These are phyloP conservation scores for Isochrysis galbana DNA, from an alignment of 78 protist species.

Conservation along the genomic window DNA sequence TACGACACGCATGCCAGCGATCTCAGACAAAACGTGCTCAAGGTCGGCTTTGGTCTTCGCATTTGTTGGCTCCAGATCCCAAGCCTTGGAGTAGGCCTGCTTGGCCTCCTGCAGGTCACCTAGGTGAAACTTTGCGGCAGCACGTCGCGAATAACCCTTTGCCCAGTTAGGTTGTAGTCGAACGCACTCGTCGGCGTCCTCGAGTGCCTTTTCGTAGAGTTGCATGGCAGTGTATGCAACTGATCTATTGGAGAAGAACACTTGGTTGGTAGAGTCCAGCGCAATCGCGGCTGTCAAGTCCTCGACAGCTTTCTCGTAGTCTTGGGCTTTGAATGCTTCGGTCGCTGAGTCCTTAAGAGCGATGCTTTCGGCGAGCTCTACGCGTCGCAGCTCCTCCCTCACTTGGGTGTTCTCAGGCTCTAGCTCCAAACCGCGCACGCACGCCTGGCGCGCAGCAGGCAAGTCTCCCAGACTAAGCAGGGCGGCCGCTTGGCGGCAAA, in stretches of 20 bases:
- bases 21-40: conserved; percentile 15
- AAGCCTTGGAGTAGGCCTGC: background rate
- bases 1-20: conserved; percentile 3
- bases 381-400: conserved; percentile 24
- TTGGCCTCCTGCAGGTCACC: conserved; percentile 26
- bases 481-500: conserved; percentile 9
- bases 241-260: conserved; percentile 6
- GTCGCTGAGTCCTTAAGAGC: conserved; percentile 12
- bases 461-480: background rate
- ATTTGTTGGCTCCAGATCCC: conserved; percentile 17
- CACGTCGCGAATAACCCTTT: conserved; percentile 9
- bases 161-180: conserved; percentile 19
- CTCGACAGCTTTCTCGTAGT: conserved; percentile 21
- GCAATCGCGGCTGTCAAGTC: background rate
- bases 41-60: conserved; percentile 11
- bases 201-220: conserved; percentile 11
- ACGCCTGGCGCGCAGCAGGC: conserved; percentile 14
- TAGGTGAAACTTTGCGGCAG: conserved; percentile 6
- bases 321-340: conserved; percentile 15
- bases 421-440: background rate
- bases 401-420: conserved; percentile 23
- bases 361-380: background rate
- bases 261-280: conserved; percentile 9
- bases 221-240: conserved; percentile 20
- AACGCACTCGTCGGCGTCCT: conserved; percentile 27